Conservation (phyloP, 2,329 filamentous ascomycete genomes). For the Exophiala spinifera region DNA sequence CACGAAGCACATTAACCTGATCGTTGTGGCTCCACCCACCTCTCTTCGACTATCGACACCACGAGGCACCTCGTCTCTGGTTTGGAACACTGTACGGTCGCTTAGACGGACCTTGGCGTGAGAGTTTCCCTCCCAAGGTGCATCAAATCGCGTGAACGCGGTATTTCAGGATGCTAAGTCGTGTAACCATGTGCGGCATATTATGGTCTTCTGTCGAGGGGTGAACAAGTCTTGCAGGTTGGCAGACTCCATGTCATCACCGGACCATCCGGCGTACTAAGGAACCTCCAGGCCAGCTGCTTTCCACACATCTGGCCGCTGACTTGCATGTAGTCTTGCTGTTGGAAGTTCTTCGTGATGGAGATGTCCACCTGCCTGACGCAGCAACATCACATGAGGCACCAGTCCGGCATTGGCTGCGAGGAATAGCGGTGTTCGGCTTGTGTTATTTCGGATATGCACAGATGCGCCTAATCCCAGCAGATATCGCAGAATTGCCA, state of each 20-base stretch:
- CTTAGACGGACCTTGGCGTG: no score
- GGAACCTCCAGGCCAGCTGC: constrained; percentile 40
- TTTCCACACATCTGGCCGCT: constrained; percentile 42
- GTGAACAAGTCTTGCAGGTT: neutral
- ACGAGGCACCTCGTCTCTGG: neutral
- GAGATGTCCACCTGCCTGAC: constrained; percentile 57
- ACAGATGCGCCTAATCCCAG: constrained; percentile 49
- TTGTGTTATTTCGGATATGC: constrained; percentile 56
- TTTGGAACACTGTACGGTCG: neutral
- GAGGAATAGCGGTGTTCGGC: constrained; percentile 57
- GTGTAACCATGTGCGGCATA: constrained; percentile 11
- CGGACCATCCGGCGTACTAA: neutral
- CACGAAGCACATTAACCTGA: no score
- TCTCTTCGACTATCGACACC: neutral
- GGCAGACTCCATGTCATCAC: neutral
- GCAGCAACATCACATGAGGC: constrained; percentile 54
- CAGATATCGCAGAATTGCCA: constrained; percentile 55
- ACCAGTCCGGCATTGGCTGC: constrained; percentile 56
- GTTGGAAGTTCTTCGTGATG: constrained; percentile 55
- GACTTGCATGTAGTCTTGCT: constrained; percentile 49
- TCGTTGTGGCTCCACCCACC: neutral
- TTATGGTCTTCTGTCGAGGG: constrained; percentile 1
- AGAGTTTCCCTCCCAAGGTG: no score
- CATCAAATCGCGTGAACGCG: neutral
- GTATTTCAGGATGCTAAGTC: neutral